Percentiles rank a stretch among this genome's conserved stretches.
Evolutionary conservation across 2,329 filamentous ascomycete genomes (phyloP).

Genomic region (Phoma sp.): DNA sequence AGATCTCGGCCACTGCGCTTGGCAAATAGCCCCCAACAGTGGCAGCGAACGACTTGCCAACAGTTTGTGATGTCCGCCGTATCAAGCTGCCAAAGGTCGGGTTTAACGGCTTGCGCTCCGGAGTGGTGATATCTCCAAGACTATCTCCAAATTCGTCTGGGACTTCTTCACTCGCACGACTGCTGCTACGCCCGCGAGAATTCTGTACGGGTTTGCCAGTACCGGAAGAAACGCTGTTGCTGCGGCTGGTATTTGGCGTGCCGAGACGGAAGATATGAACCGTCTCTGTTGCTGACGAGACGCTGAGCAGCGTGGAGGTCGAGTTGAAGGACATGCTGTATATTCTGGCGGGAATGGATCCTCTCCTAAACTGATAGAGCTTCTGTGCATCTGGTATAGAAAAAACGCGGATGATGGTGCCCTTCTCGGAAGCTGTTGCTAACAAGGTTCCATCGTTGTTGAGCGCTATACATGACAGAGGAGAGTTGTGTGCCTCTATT

Average conservation of each 20-base stretch:
- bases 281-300: slow-evolving; percentile 95
- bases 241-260: slow-evolving; percentile 40
- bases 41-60: slow-evolving; percentile 85
- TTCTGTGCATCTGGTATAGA: slow-evolving; percentile 90
- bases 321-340: slow-evolving; percentile 99
- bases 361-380: slow-evolving; percentile 92
- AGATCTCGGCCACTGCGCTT: slow-evolving; percentile 94
- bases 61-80: slow-evolving; percentile 91
- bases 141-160: slow-evolving; percentile 52
- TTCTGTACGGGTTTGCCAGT: slow-evolving; percentile 28
- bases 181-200: slow-evolving; percentile 52
- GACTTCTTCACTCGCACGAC: slow-evolving; percentile 49
- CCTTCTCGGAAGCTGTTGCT: slow-evolving; percentile 95
- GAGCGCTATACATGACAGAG: slow-evolving; percentile 85
- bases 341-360: slow-evolving; percentile 93
- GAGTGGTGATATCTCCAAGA: slow-evolving; percentile 34
- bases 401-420: slow-evolving; percentile 96
- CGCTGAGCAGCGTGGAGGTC: slow-evolving; percentile 88
- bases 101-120: slow-evolving; percentile 56
- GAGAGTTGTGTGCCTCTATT: slow-evolving; percentile 91
- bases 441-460: slow-evolving; percentile 92
- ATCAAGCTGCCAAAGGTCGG: slow-evolving; percentile 90
- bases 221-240: slow-evolving; percentile 42
- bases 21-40: slow-evolving; percentile 92
- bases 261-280: slow-evolving; percentile 91